Evolutionary conservation across 495 filamentous ascomycete genomes (phyloP).

Genomic region (Clavariopsis aquatica): DNA sequence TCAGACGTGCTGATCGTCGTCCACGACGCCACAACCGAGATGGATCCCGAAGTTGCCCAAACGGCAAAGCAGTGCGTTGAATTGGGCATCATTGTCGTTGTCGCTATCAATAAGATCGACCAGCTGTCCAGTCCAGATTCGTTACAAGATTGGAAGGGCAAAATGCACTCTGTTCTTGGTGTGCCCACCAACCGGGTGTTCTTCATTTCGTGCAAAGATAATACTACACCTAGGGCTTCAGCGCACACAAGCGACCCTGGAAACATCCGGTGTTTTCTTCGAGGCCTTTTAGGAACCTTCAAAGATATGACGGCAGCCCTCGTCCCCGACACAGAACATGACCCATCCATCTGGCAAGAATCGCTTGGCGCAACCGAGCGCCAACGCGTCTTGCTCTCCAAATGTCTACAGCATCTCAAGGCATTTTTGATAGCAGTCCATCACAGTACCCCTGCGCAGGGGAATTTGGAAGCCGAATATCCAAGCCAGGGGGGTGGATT

Average conservation of each 20-base stretch:
- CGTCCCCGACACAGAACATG: slow-evolving; percentile 41
- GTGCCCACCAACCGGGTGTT: slow-evolving; percentile 54
- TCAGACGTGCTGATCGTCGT: slow-evolving; percentile 88
- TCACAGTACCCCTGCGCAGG: background rate
- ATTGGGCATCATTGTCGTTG: slow-evolving; percentile 60
- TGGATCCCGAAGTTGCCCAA: slow-evolving; percentile 61
- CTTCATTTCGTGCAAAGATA: slow-evolving; percentile 67
- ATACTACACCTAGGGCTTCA: slow-evolving; percentile 16
- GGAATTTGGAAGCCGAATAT: background rate
- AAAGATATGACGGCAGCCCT: slow-evolving; percentile 67
- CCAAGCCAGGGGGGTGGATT: background rate
- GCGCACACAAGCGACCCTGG: slow-evolving; percentile 54
- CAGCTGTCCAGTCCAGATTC: slow-evolving; percentile 46
- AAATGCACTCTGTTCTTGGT: slow-evolving; percentile 33
- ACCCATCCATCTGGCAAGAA: slow-evolving; percentile 69
- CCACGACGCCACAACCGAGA: slow-evolving; percentile 40
- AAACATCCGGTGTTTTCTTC: slow-evolving; percentile 67
- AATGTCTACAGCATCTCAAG: slow-evolving; percentile 68
- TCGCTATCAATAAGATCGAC: slow-evolving; percentile 86
- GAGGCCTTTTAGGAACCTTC: slow-evolving; percentile 68
- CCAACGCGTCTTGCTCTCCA: slow-evolving; percentile 76
- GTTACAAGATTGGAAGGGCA: slow-evolving; percentile 28
- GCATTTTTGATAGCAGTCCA: slow-evolving; percentile 57
- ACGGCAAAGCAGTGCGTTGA: slow-evolving; percentile 58
- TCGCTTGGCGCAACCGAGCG: slow-evolving; percentile 88